Percentiles rank a stretch among this genome's conserved stretches.
These are phyloP conservation scores for Coemansia sp. DNA, from an alignment of 192 early-diverging fungal species.

Conservation along the genomic window DNA sequence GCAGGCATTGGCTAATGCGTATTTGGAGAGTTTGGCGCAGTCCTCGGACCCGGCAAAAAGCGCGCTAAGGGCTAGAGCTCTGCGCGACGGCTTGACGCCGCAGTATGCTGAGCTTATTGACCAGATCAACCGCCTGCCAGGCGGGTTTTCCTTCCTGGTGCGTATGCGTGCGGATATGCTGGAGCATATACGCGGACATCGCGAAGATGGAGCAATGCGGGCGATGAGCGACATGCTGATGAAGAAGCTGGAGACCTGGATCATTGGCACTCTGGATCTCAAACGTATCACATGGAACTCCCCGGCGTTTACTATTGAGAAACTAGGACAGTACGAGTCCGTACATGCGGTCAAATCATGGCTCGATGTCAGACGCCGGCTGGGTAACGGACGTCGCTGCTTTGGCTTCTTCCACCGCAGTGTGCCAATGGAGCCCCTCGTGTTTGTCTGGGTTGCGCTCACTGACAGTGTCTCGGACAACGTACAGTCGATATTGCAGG, in stretches of 20 bases:
- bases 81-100: slow-evolving; percentile 71
- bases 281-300: slow-evolving; percentile 85
- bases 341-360: slow-evolving; percentile 86
- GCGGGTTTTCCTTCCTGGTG: slow-evolving; percentile 80
- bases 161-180: slow-evolving; percentile 78
- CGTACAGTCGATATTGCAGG: slow-evolving; percentile 70
- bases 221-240: slow-evolving; percentile 69
- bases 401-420: slow-evolving; percentile 84
- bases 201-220: slow-evolving; percentile 55
- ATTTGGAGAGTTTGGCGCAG: slow-evolving; percentile 12
- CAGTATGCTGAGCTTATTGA: slow-evolving; percentile 75
- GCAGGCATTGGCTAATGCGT: slow-evolving; percentile 35
- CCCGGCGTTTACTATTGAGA: slow-evolving; percentile 78
- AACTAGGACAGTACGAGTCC: slow-evolving; percentile 82
- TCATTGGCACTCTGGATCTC: slow-evolving; percentile 76
- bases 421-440: slow-evolving; percentile 80
- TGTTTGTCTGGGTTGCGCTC: slow-evolving; percentile 90
- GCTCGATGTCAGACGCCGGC: slow-evolving; percentile 79
- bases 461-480: slow-evolving; percentile 63
- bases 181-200: slow-evolving; percentile 39
- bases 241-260: slow-evolving; percentile 72
- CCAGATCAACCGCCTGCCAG: slow-evolving; percentile 73
- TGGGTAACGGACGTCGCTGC: slow-evolving; percentile 73
- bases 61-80: slow-evolving; percentile 54
- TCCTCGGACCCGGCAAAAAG: slow-evolving; percentile 23